Conservation (phyloP, 2,329 filamentous ascomycete genomes). For the Hypoxylon sp. region DNA sequence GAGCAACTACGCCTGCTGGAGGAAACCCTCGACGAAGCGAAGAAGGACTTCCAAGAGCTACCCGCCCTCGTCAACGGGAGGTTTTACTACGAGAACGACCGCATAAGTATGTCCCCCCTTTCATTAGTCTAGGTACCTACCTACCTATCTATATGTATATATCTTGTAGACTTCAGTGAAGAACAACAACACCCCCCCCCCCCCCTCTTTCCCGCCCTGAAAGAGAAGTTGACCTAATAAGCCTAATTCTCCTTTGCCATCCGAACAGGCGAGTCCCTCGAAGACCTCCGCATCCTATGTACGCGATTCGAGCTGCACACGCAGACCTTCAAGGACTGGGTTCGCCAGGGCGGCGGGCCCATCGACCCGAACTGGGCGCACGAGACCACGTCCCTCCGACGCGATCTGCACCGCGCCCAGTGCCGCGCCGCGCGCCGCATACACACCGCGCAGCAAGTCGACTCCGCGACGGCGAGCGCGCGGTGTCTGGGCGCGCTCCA, state of each 20-base stretch:
- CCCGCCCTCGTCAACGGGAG: slow-evolving; percentile 69
- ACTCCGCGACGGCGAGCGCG: slow-evolving; percentile 55
- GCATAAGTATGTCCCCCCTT: slow-evolving; percentile 59
- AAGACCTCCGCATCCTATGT: slow-evolving; percentile 64
- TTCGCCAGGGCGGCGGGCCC: slow-evolving; percentile 67
- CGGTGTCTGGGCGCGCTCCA: slow-evolving; percentile 72
- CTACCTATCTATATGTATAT: too few species aligned
- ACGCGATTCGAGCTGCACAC: slow-evolving; percentile 64
- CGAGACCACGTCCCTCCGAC: slow-evolving; percentile 65
- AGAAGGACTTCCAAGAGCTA: slow-evolving; percentile 73
- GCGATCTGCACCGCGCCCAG: slow-evolving; percentile 70
- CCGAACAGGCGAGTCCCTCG: slow-evolving; percentile 65
- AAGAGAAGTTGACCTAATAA: slow-evolving; percentile 48
- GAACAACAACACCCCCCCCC: too few species aligned
- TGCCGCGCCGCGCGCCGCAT: slow-evolving; percentile 71
- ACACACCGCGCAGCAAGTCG: slow-evolving; percentile 63
- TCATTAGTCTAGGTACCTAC: not conserved
- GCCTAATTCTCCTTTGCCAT: slow-evolving; percentile 32
- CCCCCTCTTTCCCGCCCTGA: slow-evolving; percentile 11
- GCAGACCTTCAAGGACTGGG: slow-evolving; percentile 69
- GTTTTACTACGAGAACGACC: slow-evolving; percentile 71
- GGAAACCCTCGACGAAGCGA: slow-evolving; percentile 70
- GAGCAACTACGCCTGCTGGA: slow-evolving; percentile 71
- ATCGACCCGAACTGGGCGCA: slow-evolving; percentile 70
- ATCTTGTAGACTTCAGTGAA: too few species aligned